These are phyloP conservation scores for Leptomonas pyrrhocoris DNA, from an alignment of 208 protist genomes.

Conservation along the genomic window DNA sequence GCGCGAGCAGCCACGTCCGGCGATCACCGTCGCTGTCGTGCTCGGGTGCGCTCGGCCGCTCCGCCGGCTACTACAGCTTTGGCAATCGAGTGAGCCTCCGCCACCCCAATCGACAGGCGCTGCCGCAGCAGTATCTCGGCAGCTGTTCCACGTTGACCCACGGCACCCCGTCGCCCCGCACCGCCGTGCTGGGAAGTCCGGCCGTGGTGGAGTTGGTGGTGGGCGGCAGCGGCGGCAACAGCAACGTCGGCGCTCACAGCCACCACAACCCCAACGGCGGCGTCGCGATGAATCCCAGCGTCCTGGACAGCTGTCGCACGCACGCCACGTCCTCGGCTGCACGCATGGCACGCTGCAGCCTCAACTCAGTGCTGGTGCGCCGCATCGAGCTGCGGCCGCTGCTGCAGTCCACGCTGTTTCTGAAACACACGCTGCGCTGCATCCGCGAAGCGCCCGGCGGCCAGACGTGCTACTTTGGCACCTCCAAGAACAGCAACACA, in stretches of 20 bases:
- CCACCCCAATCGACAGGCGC: slow-evolving; percentile 56
- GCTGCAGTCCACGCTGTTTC: slow-evolving; percentile 74
- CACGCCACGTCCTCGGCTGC: slow-evolving; percentile 3
- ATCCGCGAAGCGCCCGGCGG: slow-evolving; percentile 18
- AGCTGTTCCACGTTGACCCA: slow-evolving; percentile 29
- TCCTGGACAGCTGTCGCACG: slow-evolving; percentile 2
- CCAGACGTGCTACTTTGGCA: neutral
- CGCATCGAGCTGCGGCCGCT: slow-evolving; percentile 56
- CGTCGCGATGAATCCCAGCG: neutral
- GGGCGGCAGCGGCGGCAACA: neutral
- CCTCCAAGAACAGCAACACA: slow-evolving; percentile 7
- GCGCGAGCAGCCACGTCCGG: slow-evolving; percentile 8
- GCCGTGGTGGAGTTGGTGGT: slow-evolving; percentile 9
- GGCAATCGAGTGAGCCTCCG: slow-evolving; percentile 45
- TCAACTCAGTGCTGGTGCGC: slow-evolving; percentile 38
- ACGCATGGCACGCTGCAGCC: slow-evolving; percentile 7
- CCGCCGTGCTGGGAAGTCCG: slow-evolving; percentile 13
- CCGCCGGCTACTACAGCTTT: slow-evolving; percentile 78
- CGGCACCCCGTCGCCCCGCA: slow-evolving; percentile 13
- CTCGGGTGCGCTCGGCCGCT: slow-evolving; percentile 44
- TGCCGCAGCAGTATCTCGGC: slow-evolving; percentile 47
- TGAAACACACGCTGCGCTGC: slow-evolving; percentile 27
- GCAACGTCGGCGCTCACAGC: no score
- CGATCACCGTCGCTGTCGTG: slow-evolving; percentile 32
- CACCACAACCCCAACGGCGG: no score